These are phyloP conservation scores for Backusella macrospora DNA, from an alignment of 192 early-diverging fungal species.

Conservation along the genomic window DNA sequence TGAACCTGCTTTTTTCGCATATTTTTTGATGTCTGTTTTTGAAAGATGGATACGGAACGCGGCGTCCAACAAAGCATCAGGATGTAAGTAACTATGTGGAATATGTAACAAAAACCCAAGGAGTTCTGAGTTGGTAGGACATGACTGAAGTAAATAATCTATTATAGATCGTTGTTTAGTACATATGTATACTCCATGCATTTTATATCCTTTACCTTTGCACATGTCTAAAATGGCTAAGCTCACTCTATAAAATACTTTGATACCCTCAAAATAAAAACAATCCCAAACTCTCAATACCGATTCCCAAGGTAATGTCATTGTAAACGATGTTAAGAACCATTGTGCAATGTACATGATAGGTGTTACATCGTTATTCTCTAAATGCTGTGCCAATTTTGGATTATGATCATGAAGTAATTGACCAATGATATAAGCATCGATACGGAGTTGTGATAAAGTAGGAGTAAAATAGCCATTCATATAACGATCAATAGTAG, in stretches of 20 bases:
- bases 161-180: neutral
- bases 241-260: slow-evolving; percentile 82
- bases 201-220: slow-evolving; percentile 40
- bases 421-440: slow-evolving; percentile 82
- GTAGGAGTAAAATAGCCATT: slow-evolving; percentile 79
- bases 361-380: slow-evolving; percentile 74
- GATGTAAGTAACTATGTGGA: slow-evolving; percentile 63
- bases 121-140: slow-evolving; percentile 75
- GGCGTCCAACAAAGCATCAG: slow-evolving; percentile 67
- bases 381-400: slow-evolving; percentile 71
- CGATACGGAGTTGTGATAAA: slow-evolving; percentile 74
- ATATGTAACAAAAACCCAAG: slow-evolving; percentile 80
- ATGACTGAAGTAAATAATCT: slow-evolving; percentile 70
- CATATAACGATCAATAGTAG: slow-evolving; percentile 72
- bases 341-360: slow-evolving; percentile 93
- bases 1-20: slow-evolving; percentile 40
- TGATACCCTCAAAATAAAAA: slow-evolving; percentile 83
- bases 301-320: slow-evolving; percentile 84
- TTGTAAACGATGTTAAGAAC: slow-evolving; percentile 92
- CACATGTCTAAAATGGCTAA: slow-evolving; percentile 68
- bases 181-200: neutral
- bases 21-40: slow-evolving; percentile 52
- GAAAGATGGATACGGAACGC: slow-evolving; percentile 73
- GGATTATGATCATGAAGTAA: slow-evolving; percentile 71
- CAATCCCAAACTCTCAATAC: slow-evolving; percentile 93